Conservation (phyloP, 164 flowering plant species). For the Litsea cubeba region DNA sequence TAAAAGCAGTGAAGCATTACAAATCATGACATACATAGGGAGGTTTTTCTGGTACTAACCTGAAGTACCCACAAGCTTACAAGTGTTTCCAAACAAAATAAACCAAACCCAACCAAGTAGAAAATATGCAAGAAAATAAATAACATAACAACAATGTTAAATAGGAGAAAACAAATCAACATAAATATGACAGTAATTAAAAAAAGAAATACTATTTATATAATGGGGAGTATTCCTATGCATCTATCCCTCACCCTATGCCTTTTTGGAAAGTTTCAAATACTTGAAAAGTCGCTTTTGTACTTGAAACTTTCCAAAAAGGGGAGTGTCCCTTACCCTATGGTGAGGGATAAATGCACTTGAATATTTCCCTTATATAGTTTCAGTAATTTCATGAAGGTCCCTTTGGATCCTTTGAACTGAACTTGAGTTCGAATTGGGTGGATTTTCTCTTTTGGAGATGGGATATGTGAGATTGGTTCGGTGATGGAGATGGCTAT, state of each 20-base stretch:
- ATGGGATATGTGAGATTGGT: no score
- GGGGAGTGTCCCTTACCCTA: no score
- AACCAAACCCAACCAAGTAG: constrained; percentile 76
- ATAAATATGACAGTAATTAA: not conserved
- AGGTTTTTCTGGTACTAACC: constrained; percentile 35
- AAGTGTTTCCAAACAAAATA: constrained; percentile 81
- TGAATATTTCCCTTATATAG: no score
- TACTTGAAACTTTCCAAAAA: no score
- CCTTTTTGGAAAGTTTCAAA: no score
- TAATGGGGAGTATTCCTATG: not conserved
- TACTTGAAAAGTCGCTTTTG: no score
- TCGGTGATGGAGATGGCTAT: no score
- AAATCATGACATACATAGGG: not conserved
- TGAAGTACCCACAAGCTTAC: constrained; percentile 92
- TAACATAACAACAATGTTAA: not conserved
- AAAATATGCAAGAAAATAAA: constrained; percentile 53
- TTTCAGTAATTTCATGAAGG: not conserved
- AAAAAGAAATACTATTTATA: no score
- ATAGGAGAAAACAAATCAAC: not conserved
- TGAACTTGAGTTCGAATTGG: not conserved
- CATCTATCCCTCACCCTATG: no score
- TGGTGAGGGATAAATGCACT: no score
- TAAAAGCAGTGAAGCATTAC: not conserved
- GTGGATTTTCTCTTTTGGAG: no score
- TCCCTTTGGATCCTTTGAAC: not conserved